Conservation (phyloP, 768 basidiomycete species). For the Amanita rubescens region DNA sequence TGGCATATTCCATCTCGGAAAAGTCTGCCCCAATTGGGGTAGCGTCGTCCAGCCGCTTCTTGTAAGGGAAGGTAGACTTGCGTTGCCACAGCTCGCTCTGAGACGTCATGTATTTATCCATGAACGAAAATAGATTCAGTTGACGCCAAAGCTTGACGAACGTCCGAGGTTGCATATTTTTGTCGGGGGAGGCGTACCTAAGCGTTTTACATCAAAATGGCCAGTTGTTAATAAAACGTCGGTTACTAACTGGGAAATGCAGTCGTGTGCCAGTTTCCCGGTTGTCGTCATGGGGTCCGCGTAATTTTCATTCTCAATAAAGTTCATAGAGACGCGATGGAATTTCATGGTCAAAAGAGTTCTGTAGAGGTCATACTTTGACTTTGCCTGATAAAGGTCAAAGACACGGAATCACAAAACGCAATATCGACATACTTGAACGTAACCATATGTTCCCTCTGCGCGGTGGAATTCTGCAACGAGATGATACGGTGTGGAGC, state of each 20-base stretch:
- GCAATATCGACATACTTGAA: constrained; percentile 45
- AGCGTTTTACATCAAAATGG: neutral
- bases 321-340: constrained; percentile 51
- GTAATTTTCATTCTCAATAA: constrained; percentile 73
- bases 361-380: constrained; percentile 78
- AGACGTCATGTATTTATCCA: constrained; percentile 26
- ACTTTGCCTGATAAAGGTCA: constrained; percentile 51
- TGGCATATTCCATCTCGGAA: constrained; percentile 70
- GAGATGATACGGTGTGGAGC: constrained; percentile 75
- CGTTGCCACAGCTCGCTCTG: constrained; percentile 23
- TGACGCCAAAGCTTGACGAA: constrained; percentile 52
- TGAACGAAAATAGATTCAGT: constrained; percentile 35
- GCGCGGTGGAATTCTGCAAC: constrained; percentile 76
- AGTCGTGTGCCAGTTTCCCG: constrained; percentile 55
- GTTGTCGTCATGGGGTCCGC: constrained; percentile 55
- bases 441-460: constrained; percentile 73
- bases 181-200: constrained; percentile 26
- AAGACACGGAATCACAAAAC: neutral
- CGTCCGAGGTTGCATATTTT: constrained; percentile 28
- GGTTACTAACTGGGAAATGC: constrained; percentile 34
- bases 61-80: constrained; percentile 15
- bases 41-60: constrained; percentile 41
- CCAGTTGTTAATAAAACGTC: neutral
- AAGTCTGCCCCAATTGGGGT: constrained; percentile 51
- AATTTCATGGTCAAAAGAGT: constrained; percentile 70